Conservation (phyloP, 2,329 filamentous ascomycete genomes). For the Diaporthe citriasiana region DNA sequence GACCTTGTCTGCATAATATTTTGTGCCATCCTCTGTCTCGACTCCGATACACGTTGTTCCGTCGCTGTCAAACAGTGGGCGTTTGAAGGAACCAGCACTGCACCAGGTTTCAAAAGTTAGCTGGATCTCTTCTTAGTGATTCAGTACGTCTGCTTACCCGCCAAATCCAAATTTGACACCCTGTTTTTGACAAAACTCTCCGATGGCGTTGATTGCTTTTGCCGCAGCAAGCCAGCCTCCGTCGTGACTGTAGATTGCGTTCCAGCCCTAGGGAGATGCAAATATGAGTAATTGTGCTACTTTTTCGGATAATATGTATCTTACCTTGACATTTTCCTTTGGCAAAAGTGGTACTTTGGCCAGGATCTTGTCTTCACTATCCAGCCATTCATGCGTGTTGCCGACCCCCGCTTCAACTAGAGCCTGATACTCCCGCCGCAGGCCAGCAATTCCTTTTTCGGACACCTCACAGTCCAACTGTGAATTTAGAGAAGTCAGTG, state of each 20-base stretch:
- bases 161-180: conserved; percentile 60
- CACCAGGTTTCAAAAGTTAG: not conserved
- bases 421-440: conserved; percentile 54
- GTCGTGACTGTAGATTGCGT: conserved; percentile 58
- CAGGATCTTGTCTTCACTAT: conserved; percentile 60
- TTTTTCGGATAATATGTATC: not conserved
- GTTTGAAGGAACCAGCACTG: conserved; percentile 59
- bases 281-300: not conserved
- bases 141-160: conserved; percentile 43
- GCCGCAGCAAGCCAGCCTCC: conserved; percentile 63
- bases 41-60: conserved; percentile 55
- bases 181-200: conserved; percentile 52
- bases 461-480: conserved; percentile 53
- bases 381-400: conserved; percentile 57
- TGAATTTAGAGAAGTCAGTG: not conserved
- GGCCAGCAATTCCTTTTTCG: conserved; percentile 50
- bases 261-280: conserved; percentile 55
- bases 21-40: conserved; percentile 57
- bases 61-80: conserved; percentile 56
- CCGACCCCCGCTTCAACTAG: conserved; percentile 56
- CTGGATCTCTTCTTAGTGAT: conserved; percentile 12
- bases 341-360: conserved; percentile 56
- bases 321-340: conserved; percentile 56
- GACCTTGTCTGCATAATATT: conserved; percentile 59
- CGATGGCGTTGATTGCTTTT: conserved; percentile 62